These are phyloP conservation scores for Cyamopsis tetragonoloba DNA, from an alignment of 306 rosid species.

Conservation along the genomic window DNA sequence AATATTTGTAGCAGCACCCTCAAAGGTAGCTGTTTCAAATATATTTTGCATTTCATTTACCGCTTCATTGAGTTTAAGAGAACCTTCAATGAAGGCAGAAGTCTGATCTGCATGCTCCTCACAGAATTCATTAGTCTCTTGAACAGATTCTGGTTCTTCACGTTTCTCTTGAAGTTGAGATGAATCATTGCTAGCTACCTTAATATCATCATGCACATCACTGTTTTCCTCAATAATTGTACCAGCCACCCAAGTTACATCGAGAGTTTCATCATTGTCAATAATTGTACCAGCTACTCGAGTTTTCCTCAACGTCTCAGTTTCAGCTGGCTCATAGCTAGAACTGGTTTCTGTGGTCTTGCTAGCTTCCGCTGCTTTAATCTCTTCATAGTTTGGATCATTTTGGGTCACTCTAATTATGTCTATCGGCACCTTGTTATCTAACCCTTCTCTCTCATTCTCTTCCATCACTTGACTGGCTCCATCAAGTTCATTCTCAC, in stretches of 20 bases:
- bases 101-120: constrained; percentile 38
- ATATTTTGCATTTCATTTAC: constrained; percentile 33
- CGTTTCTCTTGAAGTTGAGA: constrained; percentile 32
- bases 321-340: constrained; percentile 36
- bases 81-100: constrained; percentile 31
- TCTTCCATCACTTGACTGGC: constrained; percentile 35
- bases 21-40: constrained; percentile 19
- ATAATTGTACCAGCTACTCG: constrained; percentile 25
- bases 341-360: constrained; percentile 27
- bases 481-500: constrained; percentile 39
- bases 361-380: constrained; percentile 31
- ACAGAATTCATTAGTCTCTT: constrained; percentile 29
- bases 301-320: constrained; percentile 29
- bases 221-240: too few species aligned
- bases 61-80: constrained; percentile 31
- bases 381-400: constrained; percentile 36
- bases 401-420: constrained; percentile 26
- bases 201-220: constrained; percentile 34
- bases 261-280: constrained; percentile 32
- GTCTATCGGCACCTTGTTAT: constrained; percentile 27
- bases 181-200: constrained; percentile 26
- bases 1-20: constrained; percentile 21
- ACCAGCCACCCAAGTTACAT: constrained; percentile 27
- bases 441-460: constrained; percentile 29
- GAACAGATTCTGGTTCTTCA: constrained; percentile 27